Percentiles rank a stretch among this genome's conserved stretches.
Evolutionary conservation across 2,329 filamentous ascomycete species (phyloP).

Genomic region (Fusarium sp.): DNA sequence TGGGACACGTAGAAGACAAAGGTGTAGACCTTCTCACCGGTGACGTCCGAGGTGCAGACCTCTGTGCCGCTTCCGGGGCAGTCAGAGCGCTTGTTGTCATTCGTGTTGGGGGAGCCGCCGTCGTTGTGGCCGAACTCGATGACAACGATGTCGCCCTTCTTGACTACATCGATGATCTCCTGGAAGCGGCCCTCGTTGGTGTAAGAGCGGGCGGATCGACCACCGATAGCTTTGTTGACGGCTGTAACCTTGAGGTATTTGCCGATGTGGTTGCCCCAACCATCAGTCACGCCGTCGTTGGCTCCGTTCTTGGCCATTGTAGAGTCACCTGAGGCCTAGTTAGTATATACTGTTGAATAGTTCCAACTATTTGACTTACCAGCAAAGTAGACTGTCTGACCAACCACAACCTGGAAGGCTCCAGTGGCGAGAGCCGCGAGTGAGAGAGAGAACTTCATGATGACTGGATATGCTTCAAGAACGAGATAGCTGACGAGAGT

Average conservation of each 20-base stretch:
- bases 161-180: slow-evolving; percentile 64
- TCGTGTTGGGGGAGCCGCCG: slow-evolving; percentile 65
- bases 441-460: slow-evolving; percentile 42
- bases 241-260: slow-evolving; percentile 59
- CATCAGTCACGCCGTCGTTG: slow-evolving; percentile 59
- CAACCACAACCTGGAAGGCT: slow-evolving; percentile 29
- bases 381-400: slow-evolving; percentile 59
- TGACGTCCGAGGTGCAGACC: slow-evolving; percentile 58
- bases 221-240: slow-evolving; percentile 75
- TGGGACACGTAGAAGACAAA: slow-evolving; percentile 71
- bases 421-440: slow-evolving; percentile 37
- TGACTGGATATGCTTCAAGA: not conserved
- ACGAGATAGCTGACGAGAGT: not conserved
- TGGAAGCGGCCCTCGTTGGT: slow-evolving; percentile 75
- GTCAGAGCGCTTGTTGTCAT: slow-evolving; percentile 72
- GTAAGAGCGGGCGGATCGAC: slow-evolving; percentile 75
- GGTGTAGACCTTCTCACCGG: slow-evolving; percentile 67
- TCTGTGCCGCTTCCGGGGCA: slow-evolving; percentile 67
- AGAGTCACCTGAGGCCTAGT: slow-evolving; percentile 60
- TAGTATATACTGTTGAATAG: accelerated
- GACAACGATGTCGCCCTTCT: slow-evolving; percentile 73
- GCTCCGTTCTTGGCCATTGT: slow-evolving; percentile 67
- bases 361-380: slow-evolving; percentile 40
- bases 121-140: slow-evolving; percentile 83
- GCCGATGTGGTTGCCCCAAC: slow-evolving; percentile 73